phyloP scores from a whole-genome alignment of 2,329 filamentous ascomycete species.

The Conoideocrella luteorostrata region DNA sequence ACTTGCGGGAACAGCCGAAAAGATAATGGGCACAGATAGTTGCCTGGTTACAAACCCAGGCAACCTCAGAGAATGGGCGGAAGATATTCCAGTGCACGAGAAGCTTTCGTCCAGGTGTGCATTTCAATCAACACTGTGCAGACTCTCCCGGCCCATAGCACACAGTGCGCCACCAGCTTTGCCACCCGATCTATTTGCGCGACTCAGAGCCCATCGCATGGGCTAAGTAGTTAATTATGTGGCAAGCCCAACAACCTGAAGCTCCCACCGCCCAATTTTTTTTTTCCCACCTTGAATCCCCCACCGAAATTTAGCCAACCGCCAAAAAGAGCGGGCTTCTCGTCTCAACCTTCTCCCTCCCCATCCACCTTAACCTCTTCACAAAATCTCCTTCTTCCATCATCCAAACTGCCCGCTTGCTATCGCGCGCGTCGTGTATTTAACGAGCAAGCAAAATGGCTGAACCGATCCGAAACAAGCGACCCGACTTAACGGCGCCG shows the following conservation, averaged over 20 bases:
- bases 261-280: constrained; percentile 27
- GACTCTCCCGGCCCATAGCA: too few species aligned
- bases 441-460: constrained; percentile 43
- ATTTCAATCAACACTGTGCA: too few species aligned
- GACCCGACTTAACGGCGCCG: constrained; percentile 52
- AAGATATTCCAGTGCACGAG: too few species aligned
- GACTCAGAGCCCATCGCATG: background rate
- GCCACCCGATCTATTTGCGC: background rate
- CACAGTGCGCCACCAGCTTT: background rate
- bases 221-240: too few species aligned
- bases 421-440: constrained; percentile 1
- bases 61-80: too few species aligned
- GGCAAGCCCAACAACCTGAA: constrained; percentile 24
- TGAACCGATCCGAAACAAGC: constrained; percentile 59
- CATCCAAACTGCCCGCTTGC: constrained; percentile 18
- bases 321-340: constrained; percentile 26
- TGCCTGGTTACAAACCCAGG: too few species aligned
- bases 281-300: constrained; percentile 21
- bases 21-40: too few species aligned
- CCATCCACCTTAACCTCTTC: constrained; percentile 19
- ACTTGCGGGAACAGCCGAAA: too few species aligned
- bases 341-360: constrained; percentile 24
- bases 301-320: constrained; percentile 35
- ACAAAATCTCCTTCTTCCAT: constrained; percentile 21
- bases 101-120: too few species aligned